Base-by-base conservation (phyloP, 495 filamentous ascomycete species). In the Penicillium ucsense region DNA sequence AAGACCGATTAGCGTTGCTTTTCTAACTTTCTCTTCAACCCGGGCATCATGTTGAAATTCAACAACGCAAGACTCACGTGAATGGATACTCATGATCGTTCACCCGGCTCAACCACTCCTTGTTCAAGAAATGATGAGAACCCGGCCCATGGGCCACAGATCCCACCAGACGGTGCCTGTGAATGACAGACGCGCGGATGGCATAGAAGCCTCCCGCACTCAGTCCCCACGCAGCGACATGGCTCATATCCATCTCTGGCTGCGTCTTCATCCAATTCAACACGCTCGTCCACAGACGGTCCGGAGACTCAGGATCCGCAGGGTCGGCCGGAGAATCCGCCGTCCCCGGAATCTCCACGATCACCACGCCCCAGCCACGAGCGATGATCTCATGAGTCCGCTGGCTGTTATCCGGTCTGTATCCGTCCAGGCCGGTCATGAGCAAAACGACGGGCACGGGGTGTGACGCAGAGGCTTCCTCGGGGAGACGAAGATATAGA, bases 11-110 rank as follows among this genome's bases (percentile, higher is more conserved):
- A 1, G 29, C 28, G 20, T 2, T 12, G 1, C 27, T 4, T 10
- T 30, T 4, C 1, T 4, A 6, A 11, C 8, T 20, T 8, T 11
- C 4, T 27, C 36, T 8, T 11, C 41, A 9, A 51, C 20, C 20
- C 20, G 20, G 20, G 20, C 20, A 20, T 20, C 20, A 20, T 1
- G 20, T 20, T 20, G 20, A 20, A 20, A 20, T 20, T 20, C 20
- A 41, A 10, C 20, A 4, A 32, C 8, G 8, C 3, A 29, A n/a
- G 8, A 74, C 75, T 67, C 46, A 82, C 73, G 70, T 62, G 58
- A 89, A 89, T 7, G 86, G 86, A 65, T 91, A 91, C 64, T 89
- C 86, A 49, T 86, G 80, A 30, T 82, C 78, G 51, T 88, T 81
- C 0, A 81, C 81, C 45, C 66, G 67, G 28, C 75, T 69, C 53